A percentile compares a stretch with the other conserved stretches of the same genome.
phyloP scores from a whole-genome alignment of 805 yeast species.

The Candida incommunis region DNA sequence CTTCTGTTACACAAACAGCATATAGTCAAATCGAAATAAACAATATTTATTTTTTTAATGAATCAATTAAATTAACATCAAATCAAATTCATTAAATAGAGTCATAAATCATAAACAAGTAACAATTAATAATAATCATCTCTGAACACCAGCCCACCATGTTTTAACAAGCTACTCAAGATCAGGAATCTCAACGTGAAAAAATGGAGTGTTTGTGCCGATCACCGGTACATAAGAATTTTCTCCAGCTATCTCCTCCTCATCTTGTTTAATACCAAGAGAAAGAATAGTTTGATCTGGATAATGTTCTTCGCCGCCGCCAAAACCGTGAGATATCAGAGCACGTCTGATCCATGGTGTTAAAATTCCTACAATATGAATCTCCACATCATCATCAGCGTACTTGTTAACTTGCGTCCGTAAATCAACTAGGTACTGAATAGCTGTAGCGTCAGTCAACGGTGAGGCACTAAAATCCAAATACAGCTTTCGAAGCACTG shows the following conservation, averaged over 20 bases:
- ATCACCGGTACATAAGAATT: constrained; percentile 34
- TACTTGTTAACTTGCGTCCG: constrained; percentile 56
- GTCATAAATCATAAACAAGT: constrained; percentile 3
- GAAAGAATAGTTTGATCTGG: constrained; percentile 2
- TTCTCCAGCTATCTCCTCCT: constrained; percentile 25
- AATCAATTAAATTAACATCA: too few species aligned
- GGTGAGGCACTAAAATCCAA: constrained; percentile 72
- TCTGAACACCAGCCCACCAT: neutral
- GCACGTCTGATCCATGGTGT: constrained; percentile 81
- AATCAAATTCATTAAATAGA: constrained; percentile 1
- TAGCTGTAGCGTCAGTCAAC: constrained; percentile 63
- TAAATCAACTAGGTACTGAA: constrained; percentile 66
- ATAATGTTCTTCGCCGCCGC: constrained; percentile 30
- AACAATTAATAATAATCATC: neutral
- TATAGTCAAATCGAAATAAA: constrained; percentile 1
- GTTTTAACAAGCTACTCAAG: constrained; percentile 6
- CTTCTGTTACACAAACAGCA: too few species aligned
- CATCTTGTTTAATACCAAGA: constrained; percentile 5
- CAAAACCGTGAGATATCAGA: constrained; percentile 64
- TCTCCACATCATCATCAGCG: constrained; percentile 74
- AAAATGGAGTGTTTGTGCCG: constrained; percentile 56
- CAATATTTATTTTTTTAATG: neutral
- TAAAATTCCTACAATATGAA: constrained; percentile 74
- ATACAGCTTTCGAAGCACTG: constrained; percentile 55
- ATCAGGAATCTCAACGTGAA: constrained; percentile 65